phyloP scores from a whole-genome alignment of 176 grass and related monocot species.

The Oryza officinalis region DNA sequence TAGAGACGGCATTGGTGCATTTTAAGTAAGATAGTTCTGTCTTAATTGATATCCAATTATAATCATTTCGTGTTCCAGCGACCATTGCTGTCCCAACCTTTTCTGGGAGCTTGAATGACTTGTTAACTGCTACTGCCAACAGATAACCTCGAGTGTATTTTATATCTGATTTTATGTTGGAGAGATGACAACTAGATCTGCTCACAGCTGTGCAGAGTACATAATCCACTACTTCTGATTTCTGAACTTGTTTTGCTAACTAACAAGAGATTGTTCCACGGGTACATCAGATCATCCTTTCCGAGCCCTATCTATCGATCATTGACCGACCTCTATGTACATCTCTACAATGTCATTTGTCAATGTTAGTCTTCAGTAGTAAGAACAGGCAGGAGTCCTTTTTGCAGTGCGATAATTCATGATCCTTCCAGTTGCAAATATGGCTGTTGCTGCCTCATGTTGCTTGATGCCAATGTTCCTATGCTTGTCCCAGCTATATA shows the following conservation, averaged over 20 bases:
- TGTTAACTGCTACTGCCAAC: not conserved
- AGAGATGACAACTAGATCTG: not conserved
- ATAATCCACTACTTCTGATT: not conserved
- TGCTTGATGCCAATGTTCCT: constrained; percentile 50
- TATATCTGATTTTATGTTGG: not conserved
- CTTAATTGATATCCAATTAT: not conserved
- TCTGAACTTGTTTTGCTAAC: not conserved
- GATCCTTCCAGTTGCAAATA: constrained; percentile 34
- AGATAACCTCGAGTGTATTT: not conserved
- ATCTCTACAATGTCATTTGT: not conserved
- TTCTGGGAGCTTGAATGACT: not conserved
- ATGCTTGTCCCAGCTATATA: constrained; percentile 90
- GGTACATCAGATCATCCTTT: not conserved
- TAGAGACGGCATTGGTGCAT: constrained; percentile 19
- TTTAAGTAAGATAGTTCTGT: constrained; percentile 2
- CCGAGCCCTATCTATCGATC: not conserved
- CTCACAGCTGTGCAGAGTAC: not conserved
- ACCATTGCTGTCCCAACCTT: not conserved
- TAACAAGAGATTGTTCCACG: not conserved
- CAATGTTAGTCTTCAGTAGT: not conserved
- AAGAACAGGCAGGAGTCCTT: not conserved
- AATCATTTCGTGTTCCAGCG: constrained; percentile 6
- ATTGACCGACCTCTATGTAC: not conserved
- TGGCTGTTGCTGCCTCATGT: constrained; percentile 5
- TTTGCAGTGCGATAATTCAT: constrained; percentile 4